phyloP scores from a whole-genome alignment of 139 green algal genomes.

The Bryopsis sp. region DNA sequence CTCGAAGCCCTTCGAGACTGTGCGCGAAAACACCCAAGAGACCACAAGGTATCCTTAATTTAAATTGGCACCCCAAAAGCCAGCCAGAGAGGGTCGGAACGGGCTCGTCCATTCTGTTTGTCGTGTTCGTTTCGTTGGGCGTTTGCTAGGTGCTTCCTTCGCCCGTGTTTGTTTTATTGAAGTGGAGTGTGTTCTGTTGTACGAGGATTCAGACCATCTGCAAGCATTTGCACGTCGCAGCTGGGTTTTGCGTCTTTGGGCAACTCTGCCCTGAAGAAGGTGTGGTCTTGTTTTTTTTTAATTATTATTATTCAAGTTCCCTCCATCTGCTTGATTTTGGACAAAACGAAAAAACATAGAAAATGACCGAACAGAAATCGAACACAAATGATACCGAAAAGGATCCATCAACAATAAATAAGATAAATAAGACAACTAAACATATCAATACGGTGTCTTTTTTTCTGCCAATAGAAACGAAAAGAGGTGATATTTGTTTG shows the following conservation, averaged over 20 bases:
- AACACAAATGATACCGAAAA: too few relatives aligned
- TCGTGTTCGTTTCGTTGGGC: too few relatives aligned
- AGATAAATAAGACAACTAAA: too few relatives aligned
- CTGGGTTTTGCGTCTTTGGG: neutral
- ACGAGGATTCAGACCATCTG: slow-evolving; percentile 10
- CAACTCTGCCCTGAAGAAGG: neutral
- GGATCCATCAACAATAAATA: too few relatives aligned
- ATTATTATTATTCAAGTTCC: neutral
- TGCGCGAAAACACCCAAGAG: neutral
- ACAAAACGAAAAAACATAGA: slow-evolving; percentile 3
- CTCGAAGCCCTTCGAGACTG: neutral
- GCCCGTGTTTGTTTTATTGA: too few relatives aligned
- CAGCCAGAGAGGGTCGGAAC: too few relatives aligned
- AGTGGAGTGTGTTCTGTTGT: too few relatives aligned
- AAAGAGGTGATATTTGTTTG: too few relatives aligned
- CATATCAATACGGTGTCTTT: too few relatives aligned
- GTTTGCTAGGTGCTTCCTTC: too few relatives aligned
- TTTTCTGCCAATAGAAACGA: too few relatives aligned
- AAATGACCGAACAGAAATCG: too few relatives aligned
- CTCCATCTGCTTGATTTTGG: neutral
- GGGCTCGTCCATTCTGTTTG: slow-evolving; percentile 3
- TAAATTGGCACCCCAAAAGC: neutral
- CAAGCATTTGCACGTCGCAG: neutral
- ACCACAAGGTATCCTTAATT: neutral
- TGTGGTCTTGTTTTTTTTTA: neutral